Base-by-base conservation (phyloP, 306 rosid genomes). In the Glycine tomentella region DNA sequence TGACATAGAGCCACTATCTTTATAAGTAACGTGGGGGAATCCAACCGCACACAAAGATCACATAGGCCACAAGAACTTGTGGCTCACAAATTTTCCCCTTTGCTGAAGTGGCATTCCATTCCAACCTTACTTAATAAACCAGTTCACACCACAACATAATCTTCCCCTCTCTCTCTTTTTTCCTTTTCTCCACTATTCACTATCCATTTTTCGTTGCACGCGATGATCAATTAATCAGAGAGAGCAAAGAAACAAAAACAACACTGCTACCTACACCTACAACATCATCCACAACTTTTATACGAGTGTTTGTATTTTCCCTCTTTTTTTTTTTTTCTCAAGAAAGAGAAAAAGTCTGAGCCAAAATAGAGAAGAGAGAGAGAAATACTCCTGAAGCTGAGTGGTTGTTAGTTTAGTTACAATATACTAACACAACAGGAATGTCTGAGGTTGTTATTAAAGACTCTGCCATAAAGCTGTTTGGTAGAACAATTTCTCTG, bases 21-120 rank as follows among this genome's bases (percentile, higher is more conserved):
- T 87, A 68, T 15, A 80, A 82, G 78, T 76, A 86, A 82, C 84
- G 88, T 81, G 82, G 73, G 85, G 88, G 95, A 92, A 90, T 90
- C 96, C 90, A 89, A 87, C 90, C 72, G 86, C 90, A 84, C 85
- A 74, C 90, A 72, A 84, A 90, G 91, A 91, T 92, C 92, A 87
- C 84, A 75, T 74, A 83, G 80, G 86, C 94, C 96, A 92, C 96
- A 90, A 74, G 88, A 89, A 90, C 83, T 92, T 89, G 98, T 94
- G 98, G 98, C 88, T 92, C 92, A 78, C 85, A 92, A 88, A 15
- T 1, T 84, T 82, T 69, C 62, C 51, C 64, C 82, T 55, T 77
- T 77, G 90, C 80, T 88, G 92, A 90, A 40, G 85, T 92, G 97
- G 92, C 90, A 79, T 56, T 83, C 80, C 69, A 62, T 62, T 64